Base-by-base conservation (phyloP, 106 monocot species). In the Acorus gramineus region DNA sequence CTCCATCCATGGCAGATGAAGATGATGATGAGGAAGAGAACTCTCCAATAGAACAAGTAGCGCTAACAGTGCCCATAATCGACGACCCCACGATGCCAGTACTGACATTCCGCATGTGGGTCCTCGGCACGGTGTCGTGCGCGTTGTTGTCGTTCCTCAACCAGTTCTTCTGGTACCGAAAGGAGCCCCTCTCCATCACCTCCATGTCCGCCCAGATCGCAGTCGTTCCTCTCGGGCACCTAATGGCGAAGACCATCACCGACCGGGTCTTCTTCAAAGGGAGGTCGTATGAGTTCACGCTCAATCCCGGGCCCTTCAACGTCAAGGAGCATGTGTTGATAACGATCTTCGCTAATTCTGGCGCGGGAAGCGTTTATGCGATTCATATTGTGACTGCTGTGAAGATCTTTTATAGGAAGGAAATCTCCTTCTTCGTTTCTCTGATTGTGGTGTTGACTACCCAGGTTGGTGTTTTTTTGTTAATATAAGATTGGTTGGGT, bases 321-420 rank as follows among this genome's bases (percentile, higher is more conserved):
- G 51, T 89, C 4, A 89, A 89, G 73, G 89, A 89, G 71, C 89
- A 89, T 46, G 89, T 89, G 7, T 79, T 89, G 5, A 89, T 89
- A 59, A 88, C 88, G 63, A 87, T 87, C 57, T 87, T 87, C 55
- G 87, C 87, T 49, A 87, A 80, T 65, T 78, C 84, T 50, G 87
- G 87, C 4, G 78, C 87, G 43, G 84, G 84, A 5, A 71, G 49
- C 46, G 87, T 84, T 3, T 84, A 84, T 14, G 87, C 81, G 4
- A 72, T 88, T 56, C 80, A 88, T 52, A 53, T 84, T 48, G 72
- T 88, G 11, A 65, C 81, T 5, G 76, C 84, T 5, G 79, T 89
- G 14, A 78, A 72, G 81, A 68, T 81, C 43, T 89, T 84, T 71
- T 89, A 89, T 50, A 49, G 43, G 66, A 74, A 88, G 75, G 3